A percentile compares a stretch with the other conserved stretches of the same genome.
These are phyloP conservation scores for Ochromonas danica DNA, from an alignment of 108 stramenopile species.

Conservation along the genomic window DNA sequence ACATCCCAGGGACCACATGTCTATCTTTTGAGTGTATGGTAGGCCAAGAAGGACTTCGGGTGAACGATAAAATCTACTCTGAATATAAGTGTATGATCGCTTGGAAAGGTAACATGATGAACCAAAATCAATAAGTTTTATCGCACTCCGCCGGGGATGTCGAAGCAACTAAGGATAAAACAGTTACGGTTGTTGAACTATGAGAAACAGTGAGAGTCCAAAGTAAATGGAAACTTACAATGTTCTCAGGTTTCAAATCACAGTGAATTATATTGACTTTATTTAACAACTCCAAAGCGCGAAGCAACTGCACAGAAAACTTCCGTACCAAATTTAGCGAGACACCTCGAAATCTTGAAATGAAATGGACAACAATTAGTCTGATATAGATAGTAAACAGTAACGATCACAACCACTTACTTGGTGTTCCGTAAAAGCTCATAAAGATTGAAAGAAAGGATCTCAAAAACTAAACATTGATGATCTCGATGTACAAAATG, in stretches of 20 bases:
- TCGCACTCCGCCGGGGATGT: constrained; percentile 85
- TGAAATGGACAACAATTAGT: neutral
- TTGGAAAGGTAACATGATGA: constrained; percentile 66
- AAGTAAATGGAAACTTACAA: constrained; percentile 38
- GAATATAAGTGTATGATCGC: constrained; percentile 96
- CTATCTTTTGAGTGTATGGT: constrained; percentile 87
- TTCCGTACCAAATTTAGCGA: constrained; percentile 92
- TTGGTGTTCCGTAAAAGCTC: constrained; percentile 93
- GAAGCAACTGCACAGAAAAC: constrained; percentile 92
- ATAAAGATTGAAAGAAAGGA: constrained; percentile 93
- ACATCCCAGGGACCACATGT: constrained; percentile 98
- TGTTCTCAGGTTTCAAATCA: constrained; percentile 99
- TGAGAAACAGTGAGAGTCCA: constrained; percentile 19
- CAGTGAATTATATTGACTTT: constrained; percentile 93
- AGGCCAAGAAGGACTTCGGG: constrained; percentile 97
- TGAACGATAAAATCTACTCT: constrained; percentile 93
- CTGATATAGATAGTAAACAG: neutral
- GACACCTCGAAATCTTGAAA: constrained; percentile 64
- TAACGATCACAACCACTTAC: constrained; percentile 55
- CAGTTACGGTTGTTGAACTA: constrained; percentile 25
- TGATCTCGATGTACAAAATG: constrained; percentile 88
- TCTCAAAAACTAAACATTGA: constrained; percentile 93
- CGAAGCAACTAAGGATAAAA: constrained; percentile 62
- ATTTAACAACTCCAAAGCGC: constrained; percentile 79
- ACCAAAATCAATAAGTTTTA: constrained; percentile 92